A percentile compares a stretch with the other conserved stretches of the same genome.
These are phyloP conservation scores for Rosa persica DNA, from an alignment of 306 rosid genomes.

Conservation along the genomic window DNA sequence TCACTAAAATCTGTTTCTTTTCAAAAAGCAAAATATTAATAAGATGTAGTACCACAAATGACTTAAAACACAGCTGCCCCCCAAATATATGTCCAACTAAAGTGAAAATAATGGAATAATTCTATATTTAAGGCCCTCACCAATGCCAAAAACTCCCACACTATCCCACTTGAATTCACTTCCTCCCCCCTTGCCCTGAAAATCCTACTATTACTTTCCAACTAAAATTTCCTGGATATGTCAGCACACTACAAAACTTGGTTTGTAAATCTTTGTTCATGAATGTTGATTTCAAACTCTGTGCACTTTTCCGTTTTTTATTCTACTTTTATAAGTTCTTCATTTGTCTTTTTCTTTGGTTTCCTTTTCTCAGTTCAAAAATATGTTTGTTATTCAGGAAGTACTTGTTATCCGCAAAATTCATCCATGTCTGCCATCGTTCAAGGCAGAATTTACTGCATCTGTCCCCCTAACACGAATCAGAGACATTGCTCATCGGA, in stretches of 20 bases:
- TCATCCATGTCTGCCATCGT: slow-evolving; percentile 96
- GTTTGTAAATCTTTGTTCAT: neutral
- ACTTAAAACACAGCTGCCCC: neutral
- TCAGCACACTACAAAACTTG: neutral
- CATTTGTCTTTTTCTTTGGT: neutral
- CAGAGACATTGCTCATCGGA: slow-evolving; percentile 97
- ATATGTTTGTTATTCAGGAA: slow-evolving; percentile 55
- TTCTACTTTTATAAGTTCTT: neutral
- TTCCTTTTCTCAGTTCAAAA: slow-evolving; percentile 24
- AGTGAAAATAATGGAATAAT: neutral
- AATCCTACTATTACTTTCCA: neutral
- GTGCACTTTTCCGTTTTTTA: neutral
- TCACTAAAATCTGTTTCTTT: neutral
- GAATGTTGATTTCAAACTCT: neutral
- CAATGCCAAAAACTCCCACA: neutral
- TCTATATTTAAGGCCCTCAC: neutral
- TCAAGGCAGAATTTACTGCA: slow-evolving; percentile 97
- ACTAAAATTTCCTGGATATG: neutral
- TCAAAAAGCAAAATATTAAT: neutral
- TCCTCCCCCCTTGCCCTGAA: neutral
- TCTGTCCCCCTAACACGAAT: slow-evolving; percentile 96
- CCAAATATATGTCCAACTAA: neutral
- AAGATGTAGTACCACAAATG: neutral
- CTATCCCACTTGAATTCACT: neutral
- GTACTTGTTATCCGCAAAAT: slow-evolving; percentile 75